phyloP scores from a whole-genome alignment of 345 rosid genomes.

The Lepidium didymum region DNA sequence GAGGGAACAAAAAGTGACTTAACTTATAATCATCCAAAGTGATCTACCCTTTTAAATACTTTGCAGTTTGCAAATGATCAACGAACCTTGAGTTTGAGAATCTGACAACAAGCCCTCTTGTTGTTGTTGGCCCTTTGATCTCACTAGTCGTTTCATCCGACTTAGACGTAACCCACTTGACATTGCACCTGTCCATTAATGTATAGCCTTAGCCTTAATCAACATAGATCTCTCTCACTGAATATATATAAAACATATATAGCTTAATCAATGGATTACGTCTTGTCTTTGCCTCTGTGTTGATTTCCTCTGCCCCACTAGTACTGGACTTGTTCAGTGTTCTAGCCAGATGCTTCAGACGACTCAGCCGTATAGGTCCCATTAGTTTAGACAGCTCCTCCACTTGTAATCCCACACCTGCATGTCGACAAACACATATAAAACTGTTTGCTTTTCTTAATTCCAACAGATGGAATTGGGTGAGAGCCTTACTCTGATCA shows the following conservation, averaged over 20 bases:
- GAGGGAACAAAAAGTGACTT: neutral
- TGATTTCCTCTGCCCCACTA: slow-evolving; percentile 8
- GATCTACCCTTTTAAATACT: neutral
- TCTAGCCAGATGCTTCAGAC: slow-evolving; percentile 73
- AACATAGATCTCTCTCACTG: neutral
- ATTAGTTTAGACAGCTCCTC: slow-evolving; percentile 42
- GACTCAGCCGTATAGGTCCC: slow-evolving; percentile 54
- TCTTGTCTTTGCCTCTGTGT: slow-evolving; percentile 24
- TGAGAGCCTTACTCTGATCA: slow-evolving; percentile 36
- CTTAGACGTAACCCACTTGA: slow-evolving; percentile 56
- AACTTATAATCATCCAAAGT: neutral
- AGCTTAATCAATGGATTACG: slow-evolving; percentile 36
- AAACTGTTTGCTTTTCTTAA: neutral
- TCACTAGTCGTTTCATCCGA: slow-evolving; percentile 64
- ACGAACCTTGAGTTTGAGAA: slow-evolving; percentile 40
- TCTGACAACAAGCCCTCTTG: slow-evolving; percentile 17
- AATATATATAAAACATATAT: neutral
- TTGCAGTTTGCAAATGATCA: neutral
- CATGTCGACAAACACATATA: neutral
- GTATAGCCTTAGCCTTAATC: neutral
- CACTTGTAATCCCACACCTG: slow-evolving; percentile 56
- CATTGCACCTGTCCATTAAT: slow-evolving; percentile 40
- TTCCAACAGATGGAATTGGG: neutral
- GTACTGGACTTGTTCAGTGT: slow-evolving; percentile 33
- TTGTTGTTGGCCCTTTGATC: slow-evolving; percentile 30